Evolutionary conservation across 108 stramenopile genomes (phyloP).

Genomic region (Cyclotella choctawhatcheeana): DNA sequence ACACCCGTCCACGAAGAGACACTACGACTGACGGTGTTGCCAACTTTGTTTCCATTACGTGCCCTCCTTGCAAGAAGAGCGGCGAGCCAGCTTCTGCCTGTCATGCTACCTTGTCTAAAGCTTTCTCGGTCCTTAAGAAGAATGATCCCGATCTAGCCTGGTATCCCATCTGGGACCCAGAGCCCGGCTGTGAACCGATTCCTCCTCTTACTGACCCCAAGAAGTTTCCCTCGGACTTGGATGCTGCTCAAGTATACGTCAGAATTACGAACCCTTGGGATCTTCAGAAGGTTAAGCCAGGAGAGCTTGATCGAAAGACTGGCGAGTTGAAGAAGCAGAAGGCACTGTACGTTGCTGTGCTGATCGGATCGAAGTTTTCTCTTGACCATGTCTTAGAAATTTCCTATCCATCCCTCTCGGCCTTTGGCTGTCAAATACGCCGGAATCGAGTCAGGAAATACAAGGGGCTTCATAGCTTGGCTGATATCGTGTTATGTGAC

Average conservation of each 20-base stretch:
- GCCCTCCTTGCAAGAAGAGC: not conserved
- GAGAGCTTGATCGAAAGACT: not conserved
- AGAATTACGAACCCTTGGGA: conserved; percentile 3
- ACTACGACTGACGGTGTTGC: not conserved
- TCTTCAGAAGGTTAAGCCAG: not conserved
- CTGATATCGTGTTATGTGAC: not conserved
- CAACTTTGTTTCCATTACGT: conserved; percentile 2
- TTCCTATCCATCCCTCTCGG: not conserved
- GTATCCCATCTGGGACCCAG: not conserved
- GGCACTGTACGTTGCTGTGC: not conserved
- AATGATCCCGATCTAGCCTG: not conserved
- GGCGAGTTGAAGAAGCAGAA: not conserved
- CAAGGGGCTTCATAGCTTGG: not conserved
- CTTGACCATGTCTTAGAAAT: not conserved
- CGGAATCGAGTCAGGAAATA: conserved; percentile 1
- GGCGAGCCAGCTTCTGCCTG: not conserved
- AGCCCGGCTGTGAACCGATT: not conserved
- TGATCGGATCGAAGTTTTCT: not conserved
- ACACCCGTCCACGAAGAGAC: not conserved
- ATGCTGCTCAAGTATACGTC: not conserved
- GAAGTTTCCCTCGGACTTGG: not conserved
- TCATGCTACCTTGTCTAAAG: not conserved
- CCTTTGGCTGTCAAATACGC: not conserved
- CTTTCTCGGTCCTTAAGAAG: not conserved
- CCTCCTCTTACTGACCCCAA: not conserved